Evolutionary conservation across 1,284 basidiomycete species (phyloP).

Genomic region (Cronartium quercuum): DNA sequence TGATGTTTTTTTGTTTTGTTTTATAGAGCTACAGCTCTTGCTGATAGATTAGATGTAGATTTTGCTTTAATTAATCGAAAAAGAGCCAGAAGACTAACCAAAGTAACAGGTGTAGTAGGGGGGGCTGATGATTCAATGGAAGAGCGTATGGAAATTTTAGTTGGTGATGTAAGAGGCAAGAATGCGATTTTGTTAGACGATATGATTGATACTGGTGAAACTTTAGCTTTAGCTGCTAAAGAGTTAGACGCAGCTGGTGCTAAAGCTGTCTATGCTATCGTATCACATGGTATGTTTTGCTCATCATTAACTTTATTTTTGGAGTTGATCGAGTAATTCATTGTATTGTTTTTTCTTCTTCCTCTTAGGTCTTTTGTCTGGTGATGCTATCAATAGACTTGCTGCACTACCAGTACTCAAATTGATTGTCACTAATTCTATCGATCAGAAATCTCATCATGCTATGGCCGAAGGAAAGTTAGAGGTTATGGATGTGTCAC

Average conservation of each 20-base stretch:
- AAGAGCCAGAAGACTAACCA: slow-evolving; percentile 45
- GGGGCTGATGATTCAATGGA: slow-evolving; percentile 50
- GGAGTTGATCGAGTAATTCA: background rate
- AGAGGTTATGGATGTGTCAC: slow-evolving; percentile 70
- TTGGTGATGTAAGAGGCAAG: slow-evolving; percentile 94
- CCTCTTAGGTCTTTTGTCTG: background rate
- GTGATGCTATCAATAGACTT: background rate
- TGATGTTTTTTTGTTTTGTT: slow-evolving; percentile 6
- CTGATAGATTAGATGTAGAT: slow-evolving; percentile 90
- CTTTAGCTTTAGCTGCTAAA: slow-evolving; percentile 74
- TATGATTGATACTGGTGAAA: slow-evolving; percentile 93
- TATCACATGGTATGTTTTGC: slow-evolving; percentile 71
- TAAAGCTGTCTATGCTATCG: slow-evolving; percentile 75
- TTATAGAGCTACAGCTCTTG: slow-evolving; percentile 78
- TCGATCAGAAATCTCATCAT: slow-evolving; percentile 60
- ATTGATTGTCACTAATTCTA: slow-evolving; percentile 61
- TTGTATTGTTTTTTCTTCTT: slow-evolving; percentile 57
- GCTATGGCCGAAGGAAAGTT: slow-evolving; percentile 52
- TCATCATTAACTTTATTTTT: slow-evolving; percentile 37
- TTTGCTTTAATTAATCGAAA: slow-evolving; percentile 96
- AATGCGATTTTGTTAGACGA: slow-evolving; percentile 92
- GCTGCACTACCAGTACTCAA: slow-evolving; percentile 49
- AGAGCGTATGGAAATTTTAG: slow-evolving; percentile 80
- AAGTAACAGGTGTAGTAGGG: slow-evolving; percentile 46
- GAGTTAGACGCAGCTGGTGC: slow-evolving; percentile 84